A percentile compares a stretch with the other conserved stretches of the same genome.
These are phyloP conservation scores for Jackrogersella minutella DNA, from an alignment of 495 filamentous ascomycete genomes.

Conservation along the genomic window DNA sequence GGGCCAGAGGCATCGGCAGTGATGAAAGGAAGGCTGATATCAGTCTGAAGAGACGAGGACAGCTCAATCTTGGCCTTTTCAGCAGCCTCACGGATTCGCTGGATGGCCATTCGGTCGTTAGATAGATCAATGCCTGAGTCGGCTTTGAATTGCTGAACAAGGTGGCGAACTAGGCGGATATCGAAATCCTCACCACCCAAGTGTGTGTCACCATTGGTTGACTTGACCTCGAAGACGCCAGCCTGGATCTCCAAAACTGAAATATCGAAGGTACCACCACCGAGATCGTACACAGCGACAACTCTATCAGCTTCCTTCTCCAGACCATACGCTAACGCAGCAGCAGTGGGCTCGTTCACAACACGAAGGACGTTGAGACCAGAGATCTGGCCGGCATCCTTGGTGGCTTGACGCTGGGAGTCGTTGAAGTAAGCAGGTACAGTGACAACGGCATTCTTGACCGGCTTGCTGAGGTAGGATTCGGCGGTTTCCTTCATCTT, in stretches of 20 bases:
- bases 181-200: slow-evolving; percentile 99
- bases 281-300: slow-evolving; percentile 96
- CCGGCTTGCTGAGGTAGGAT: slow-evolving; percentile 82
- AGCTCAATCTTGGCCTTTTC: slow-evolving; percentile 99
- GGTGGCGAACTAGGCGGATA: slow-evolving; percentile 92
- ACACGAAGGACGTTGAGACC: slow-evolving; percentile 96
- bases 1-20: slow-evolving; percentile 93
- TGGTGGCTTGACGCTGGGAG: slow-evolving; percentile 96
- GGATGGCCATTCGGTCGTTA: slow-evolving; percentile 96
- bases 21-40: slow-evolving; percentile 99
- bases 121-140: slow-evolving; percentile 92
- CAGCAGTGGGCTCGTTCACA: slow-evolving; percentile 95
- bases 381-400: slow-evolving; percentile 95
- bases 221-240: slow-evolving; percentile 98
- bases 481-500: slow-evolving; percentile 99
- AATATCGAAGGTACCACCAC: slow-evolving; percentile 99
- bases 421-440: slow-evolving; percentile 99
- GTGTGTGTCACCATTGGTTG: slow-evolving; percentile 98
- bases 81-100: slow-evolving; percentile 98
- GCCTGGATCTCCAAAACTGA: slow-evolving; percentile 97
- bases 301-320: slow-evolving; percentile 92
- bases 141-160: slow-evolving; percentile 96
- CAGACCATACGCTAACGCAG: slow-evolving; percentile 92
- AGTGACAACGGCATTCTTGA: slow-evolving; percentile 96
- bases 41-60: slow-evolving; percentile 94